Percentiles rank a stretch among this genome's conserved stretches.
phyloP scores from a whole-genome alignment of 2,329 filamentous ascomycete species.

The Rhytidhysteron rufulum region DNA sequence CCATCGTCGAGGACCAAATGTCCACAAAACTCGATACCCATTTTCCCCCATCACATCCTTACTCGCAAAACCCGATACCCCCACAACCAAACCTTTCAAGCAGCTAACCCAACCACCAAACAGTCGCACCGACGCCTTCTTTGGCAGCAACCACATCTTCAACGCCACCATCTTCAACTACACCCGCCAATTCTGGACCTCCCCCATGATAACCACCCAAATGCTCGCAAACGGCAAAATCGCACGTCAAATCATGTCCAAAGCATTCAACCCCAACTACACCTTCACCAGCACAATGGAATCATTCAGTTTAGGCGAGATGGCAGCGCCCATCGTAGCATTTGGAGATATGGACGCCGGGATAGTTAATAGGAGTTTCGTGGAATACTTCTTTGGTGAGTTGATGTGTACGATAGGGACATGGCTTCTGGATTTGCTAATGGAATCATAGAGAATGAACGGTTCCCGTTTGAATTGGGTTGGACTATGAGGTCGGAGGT shows the following conservation, averaged over 20 bases:
- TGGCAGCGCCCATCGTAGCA: slow-evolving; percentile 48
- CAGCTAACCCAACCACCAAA: no score
- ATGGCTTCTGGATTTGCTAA: no score
- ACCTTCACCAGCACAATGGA: slow-evolving; percentile 39
- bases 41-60: no score
- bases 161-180: slow-evolving; percentile 49
- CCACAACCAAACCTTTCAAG: slow-evolving; percentile 1
- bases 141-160: slow-evolving; percentile 49
- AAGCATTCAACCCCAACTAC: slow-evolving; percentile 46
- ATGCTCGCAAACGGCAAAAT: slow-evolving; percentile 45
- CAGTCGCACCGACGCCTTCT: slow-evolving; percentile 45
- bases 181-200: slow-evolving; percentile 44
- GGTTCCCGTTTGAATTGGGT: no score
- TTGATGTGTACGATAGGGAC: no score
- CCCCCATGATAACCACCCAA: slow-evolving; percentile 33
- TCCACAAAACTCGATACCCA: no score
- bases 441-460: no score
- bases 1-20: no score
- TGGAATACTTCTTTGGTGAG: slow-evolving; percentile 49
- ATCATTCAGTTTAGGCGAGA: slow-evolving; percentile 49
- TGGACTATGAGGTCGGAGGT: no score
- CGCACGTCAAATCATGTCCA: slow-evolving; percentile 40
- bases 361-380: slow-evolving; percentile 38
- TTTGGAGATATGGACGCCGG: slow-evolving; percentile 44
- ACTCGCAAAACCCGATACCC: no score